Conservation (phyloP, 1,284 basidiomycete genomes). For the Psilocybe mexicana region DNA sequence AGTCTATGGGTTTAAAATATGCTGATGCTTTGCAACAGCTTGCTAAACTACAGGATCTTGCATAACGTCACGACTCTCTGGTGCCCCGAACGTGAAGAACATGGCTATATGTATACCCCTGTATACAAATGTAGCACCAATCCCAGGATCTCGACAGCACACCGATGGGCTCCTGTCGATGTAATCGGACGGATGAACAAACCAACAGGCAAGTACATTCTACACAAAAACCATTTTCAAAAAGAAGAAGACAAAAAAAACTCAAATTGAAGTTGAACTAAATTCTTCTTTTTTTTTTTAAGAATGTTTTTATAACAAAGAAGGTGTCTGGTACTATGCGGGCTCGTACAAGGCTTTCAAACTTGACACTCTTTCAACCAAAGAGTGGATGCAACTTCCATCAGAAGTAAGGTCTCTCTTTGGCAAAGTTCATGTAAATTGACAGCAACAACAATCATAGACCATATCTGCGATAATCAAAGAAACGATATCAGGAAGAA, state of each 20-base stretch:
- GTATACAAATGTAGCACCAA: conserved; percentile 75
- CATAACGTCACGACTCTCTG: conserved; percentile 68
- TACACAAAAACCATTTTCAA: neutral
- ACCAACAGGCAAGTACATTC: conserved; percentile 52
- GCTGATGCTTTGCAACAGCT: conserved; percentile 36
- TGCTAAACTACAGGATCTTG: conserved; percentile 64
- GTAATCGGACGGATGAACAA: conserved; percentile 55
- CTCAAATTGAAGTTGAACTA: neutral
- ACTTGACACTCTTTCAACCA: conserved; percentile 60
- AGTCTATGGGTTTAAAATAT: neutral
- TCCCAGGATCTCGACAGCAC: conserved; percentile 68
- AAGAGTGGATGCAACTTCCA: conserved; percentile 68
- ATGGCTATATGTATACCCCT: conserved; percentile 72
- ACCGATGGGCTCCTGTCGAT: conserved; percentile 66
- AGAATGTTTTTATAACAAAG: conserved; percentile 80
- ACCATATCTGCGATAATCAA: conserved; percentile 63
- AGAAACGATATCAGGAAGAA: conserved; percentile 67
- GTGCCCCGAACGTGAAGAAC: conserved; percentile 78
- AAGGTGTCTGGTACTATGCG: conserved; percentile 78
- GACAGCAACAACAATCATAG: conserved; percentile 33
- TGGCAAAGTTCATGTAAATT: neutral
- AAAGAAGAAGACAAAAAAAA: neutral
- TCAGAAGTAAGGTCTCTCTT: conserved; percentile 47
- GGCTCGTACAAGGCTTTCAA: conserved; percentile 69
- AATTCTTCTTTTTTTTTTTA: neutral